Conservation (phyloP, 129 eudicot genomes). For the Tanacetum coccineum region DNA sequence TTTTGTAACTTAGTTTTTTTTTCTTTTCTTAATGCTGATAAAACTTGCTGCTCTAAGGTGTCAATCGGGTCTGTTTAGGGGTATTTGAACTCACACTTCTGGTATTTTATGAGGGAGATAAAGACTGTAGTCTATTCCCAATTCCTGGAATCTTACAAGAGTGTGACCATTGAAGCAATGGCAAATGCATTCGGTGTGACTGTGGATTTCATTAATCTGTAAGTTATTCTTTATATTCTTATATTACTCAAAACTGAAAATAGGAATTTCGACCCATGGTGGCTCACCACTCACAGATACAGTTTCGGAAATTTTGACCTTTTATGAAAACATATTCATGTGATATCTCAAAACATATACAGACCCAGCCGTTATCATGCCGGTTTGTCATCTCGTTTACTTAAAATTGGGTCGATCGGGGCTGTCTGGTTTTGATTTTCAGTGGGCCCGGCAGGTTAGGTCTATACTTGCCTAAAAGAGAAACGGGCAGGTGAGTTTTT, state of each 20-base stretch:
- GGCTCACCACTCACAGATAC: not conserved
- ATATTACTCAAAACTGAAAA: not conserved
- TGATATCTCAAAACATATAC: not conserved
- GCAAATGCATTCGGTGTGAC: slow-evolving; percentile 84
- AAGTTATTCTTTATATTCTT: slow-evolving; percentile 18
- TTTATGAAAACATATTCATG: not conserved
- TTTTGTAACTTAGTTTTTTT: no score
- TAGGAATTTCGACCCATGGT: not conserved
- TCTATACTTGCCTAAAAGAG: no score
- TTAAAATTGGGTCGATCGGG: no score
- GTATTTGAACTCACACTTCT: slow-evolving; percentile 24
- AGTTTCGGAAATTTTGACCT: no score
- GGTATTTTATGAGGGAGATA: slow-evolving; percentile 85
- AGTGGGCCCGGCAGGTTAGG: no score
- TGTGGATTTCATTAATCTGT: slow-evolving; percentile 74
- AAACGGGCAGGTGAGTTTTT: no score
- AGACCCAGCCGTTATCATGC: no score
- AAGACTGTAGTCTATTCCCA: slow-evolving; percentile 79
- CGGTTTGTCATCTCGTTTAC: no score
- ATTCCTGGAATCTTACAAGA: slow-evolving; percentile 86
- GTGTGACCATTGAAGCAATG: slow-evolving; percentile 92
- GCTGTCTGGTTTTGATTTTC: no score
- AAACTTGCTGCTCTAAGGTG: no score
- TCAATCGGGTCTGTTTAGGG: no score
- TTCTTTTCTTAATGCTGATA: no score